phyloP scores from a whole-genome alignment of 805 yeast genomes.

The Pichia scutulata region DNA sequence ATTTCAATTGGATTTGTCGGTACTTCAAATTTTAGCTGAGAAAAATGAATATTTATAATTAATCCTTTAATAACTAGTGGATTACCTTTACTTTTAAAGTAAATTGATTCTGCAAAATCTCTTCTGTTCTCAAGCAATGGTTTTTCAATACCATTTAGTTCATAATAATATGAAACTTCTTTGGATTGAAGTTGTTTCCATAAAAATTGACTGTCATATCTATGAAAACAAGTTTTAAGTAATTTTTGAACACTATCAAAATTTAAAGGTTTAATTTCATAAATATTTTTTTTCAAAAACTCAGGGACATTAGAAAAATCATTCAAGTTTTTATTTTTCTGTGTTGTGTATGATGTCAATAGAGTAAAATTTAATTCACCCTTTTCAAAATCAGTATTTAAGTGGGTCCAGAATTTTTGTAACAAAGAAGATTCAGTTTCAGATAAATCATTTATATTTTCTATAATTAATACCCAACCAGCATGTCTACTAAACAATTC shows the following conservation, averaged over 20 bases:
- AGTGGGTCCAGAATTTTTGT: conserved; percentile 24
- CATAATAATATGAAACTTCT: conserved; percentile 1
- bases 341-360: conserved; percentile 2
- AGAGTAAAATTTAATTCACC: conserved; percentile 7
- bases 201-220: conserved; percentile 5
- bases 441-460: conserved; percentile 41
- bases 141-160: neutral
- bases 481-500: conserved; percentile 31
- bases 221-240: neutral
- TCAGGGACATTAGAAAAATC: neutral
- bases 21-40: neutral
- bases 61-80: conserved; percentile 17
- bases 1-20: neutral
- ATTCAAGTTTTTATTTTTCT: neutral
- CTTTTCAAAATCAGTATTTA: conserved; percentile 9
- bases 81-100: conserved; percentile 19
- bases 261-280: conserved; percentile 5
- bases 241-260: conserved; percentile 4
- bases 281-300: conserved; percentile 2
- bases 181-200: conserved; percentile 6
- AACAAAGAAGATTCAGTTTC: conserved; percentile 26
- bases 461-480: conserved; percentile 39
- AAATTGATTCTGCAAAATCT: conserved; percentile 13
- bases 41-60: conserved; percentile 27
- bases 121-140: neutral